These are phyloP conservation scores for Takakia lepidozioides DNA, from an alignment of 225 moss, liverwort and hornwort genomes.

Conservation along the genomic window DNA sequence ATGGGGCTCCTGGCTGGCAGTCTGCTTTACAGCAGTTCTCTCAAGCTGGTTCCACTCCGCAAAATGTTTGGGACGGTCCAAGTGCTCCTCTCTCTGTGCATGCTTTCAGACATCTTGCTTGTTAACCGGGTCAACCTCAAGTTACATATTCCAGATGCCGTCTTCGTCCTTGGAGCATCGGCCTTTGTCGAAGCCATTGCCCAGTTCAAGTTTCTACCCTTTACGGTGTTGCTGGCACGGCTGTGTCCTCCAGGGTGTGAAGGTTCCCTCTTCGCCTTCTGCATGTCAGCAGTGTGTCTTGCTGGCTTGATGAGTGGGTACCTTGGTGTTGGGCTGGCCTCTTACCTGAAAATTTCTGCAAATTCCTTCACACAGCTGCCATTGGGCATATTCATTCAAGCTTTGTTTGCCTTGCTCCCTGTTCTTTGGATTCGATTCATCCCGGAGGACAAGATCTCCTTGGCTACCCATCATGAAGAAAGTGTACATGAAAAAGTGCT, in stretches of 20 bases:
- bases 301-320: conserved; percentile 63
- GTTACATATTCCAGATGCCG: conserved; percentile 53
- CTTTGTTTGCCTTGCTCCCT: conserved; percentile 58
- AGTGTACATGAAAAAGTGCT: too few species aligned
- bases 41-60: conserved; percentile 55
- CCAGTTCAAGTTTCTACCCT: conserved; percentile 77
- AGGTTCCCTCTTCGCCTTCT: conserved; percentile 68
- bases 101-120: conserved; percentile 69
- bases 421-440: conserved; percentile 54
- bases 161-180: conserved; percentile 56
- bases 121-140: conserved; percentile 58
- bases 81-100: conserved; percentile 48
- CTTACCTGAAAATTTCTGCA: conserved; percentile 42
- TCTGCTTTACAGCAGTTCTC: conserved; percentile 37
- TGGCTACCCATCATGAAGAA: too few species aligned
- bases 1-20: conserved; percentile 57
- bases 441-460: conserved; percentile 27
- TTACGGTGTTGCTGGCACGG: conserved; percentile 50
- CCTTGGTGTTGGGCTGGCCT: conserved; percentile 63
- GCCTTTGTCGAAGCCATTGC: conserved; percentile 68
- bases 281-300: conserved; percentile 66
- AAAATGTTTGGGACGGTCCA: conserved; percentile 56
- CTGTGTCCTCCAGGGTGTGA: conserved; percentile 68
- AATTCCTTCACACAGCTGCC: conserved; percentile 65
- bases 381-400: conserved; percentile 63